These are phyloP conservation scores for Trichosporon faecale DNA, from an alignment of 1,284 basidiomycete species.

Conservation along the genomic window DNA sequence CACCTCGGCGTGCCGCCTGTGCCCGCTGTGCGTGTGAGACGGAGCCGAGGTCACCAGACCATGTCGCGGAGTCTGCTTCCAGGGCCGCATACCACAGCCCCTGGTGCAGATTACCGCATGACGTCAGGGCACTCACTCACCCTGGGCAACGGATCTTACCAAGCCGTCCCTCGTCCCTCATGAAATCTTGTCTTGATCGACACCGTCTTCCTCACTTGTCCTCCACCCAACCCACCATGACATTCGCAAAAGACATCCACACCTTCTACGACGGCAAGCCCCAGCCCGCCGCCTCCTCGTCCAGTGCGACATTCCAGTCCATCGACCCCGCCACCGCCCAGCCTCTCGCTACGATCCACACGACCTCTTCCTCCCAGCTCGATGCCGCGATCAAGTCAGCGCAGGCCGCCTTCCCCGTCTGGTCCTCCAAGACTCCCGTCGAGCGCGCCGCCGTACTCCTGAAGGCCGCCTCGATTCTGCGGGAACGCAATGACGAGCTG, in stretches of 20 bases:
- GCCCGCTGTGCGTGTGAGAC: no score
- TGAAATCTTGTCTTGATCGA: background rate
- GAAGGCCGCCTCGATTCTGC: slow-evolving; percentile 18
- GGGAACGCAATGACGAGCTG: slow-evolving; percentile 23
- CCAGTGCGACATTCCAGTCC: slow-evolving; percentile 18
- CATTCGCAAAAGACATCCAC: slow-evolving; percentile 22
- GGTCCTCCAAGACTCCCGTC: slow-evolving; percentile 16
- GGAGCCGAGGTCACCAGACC: background rate
- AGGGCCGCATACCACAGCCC: background rate
- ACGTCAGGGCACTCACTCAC: background rate
- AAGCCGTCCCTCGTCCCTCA: no score
- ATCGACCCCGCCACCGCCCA: slow-evolving; percentile 19
- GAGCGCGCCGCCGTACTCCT: slow-evolving; percentile 21
- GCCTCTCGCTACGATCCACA: slow-evolving; percentile 21
- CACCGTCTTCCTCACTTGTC: no score
- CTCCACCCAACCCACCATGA: slow-evolving; percentile 13
- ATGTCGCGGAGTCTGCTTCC: background rate
- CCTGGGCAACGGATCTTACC: background rate
- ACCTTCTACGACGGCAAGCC: slow-evolving; percentile 22
- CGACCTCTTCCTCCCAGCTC: slow-evolving; percentile 19
- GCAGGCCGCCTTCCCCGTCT: slow-evolving; percentile 14
- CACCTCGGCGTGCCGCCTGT: no score
- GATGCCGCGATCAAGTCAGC: slow-evolving; percentile 19
- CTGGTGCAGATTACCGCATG: background rate
- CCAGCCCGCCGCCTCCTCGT: slow-evolving; percentile 15